Base-by-base conservation (phyloP, 495 filamentous ascomycete genomes). In the Aspergillus homomorphus region DNA sequence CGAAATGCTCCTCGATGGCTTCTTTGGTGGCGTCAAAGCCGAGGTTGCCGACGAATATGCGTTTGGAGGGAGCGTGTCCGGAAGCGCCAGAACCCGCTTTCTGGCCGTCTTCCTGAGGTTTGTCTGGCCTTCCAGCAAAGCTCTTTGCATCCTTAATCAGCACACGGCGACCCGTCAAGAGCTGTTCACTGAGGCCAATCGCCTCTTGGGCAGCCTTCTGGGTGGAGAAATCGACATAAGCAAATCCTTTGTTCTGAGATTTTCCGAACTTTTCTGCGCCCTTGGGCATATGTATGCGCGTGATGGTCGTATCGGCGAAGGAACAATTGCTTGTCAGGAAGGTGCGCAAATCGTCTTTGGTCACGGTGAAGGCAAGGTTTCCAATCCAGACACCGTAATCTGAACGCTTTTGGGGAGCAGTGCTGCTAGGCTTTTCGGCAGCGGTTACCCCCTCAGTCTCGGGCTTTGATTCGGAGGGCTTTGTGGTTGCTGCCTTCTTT, bases 331-430 rank as follows among this genome's bases (percentile, higher is more conserved):
- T 81, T n/a, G 84, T 84, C 19, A 98, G 72, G 77, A 95, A 97
- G 41, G 77, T 79, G 55, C 84, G 81, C 48, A 98, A 76, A 56
- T 90, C 87, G 9, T 79, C 73, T 60, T 87, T 84, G 53, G 86
- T 92, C 28, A 84, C 72, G n/a, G 81, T 82, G 77, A 90, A 99
- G 14, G 85, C 83, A 26, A 99, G 74, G 73, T 99, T 99, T 60
- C 94, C 94, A 60, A 99, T 91, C 94, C 94, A 99, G 53, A 98
- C 81, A 38, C 93, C 90, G 69, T 89, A 82, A 15, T 88, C 84
- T 7, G 90, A 90, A 50, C 90, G 87, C 57, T 87, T 83, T 62
- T 80, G 74, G 52, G 78, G 12, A 23, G 57, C 23, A 8, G 60
- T 38, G 58, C 78, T 38, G 58, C 78, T 71, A 14, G 74, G 67